Percentiles rank a stretch among this genome's conserved stretches.
Evolutionary conservation across 2,329 filamentous ascomycete genomes (phyloP).

Genomic region (Scedosporium minutisporum): DNA sequence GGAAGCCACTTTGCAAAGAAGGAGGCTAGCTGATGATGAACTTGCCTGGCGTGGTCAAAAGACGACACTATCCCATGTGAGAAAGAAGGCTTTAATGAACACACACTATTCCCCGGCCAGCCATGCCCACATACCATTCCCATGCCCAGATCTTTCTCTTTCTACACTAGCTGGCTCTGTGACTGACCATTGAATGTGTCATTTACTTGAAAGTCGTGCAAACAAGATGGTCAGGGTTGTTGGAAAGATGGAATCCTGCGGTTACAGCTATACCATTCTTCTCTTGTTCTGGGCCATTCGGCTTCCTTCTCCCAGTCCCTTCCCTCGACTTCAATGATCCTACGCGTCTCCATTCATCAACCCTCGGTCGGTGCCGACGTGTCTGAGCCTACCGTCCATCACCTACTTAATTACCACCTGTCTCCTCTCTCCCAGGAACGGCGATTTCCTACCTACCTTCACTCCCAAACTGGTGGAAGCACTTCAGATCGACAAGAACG

Average conservation of each 20-base stretch:
- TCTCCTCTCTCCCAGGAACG: no score
- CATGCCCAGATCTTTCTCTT: background rate
- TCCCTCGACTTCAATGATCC: background rate
- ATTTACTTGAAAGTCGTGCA: background rate
- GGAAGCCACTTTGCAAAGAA: background rate
- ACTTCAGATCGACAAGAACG: no score
- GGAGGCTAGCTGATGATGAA: background rate
- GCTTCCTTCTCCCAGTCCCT: background rate
- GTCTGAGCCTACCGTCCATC: no score
- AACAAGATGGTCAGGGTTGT: background rate
- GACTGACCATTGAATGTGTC: background rate
- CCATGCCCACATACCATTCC: background rate
- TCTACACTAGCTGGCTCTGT: background rate
- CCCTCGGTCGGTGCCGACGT: no score
- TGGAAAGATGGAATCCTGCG: background rate
- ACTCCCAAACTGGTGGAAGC: no score
- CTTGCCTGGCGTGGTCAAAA: background rate
- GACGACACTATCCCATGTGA: background rate
- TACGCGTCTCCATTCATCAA: background rate
- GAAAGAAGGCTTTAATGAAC: background rate
- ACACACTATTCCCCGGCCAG: background rate
- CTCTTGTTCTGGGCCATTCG: background rate
- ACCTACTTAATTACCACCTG: no score
- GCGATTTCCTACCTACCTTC: no score
- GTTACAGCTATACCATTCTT: background rate